Base-by-base conservation (phyloP, 805 yeast species). In the Saturnispora dispora region DNA sequence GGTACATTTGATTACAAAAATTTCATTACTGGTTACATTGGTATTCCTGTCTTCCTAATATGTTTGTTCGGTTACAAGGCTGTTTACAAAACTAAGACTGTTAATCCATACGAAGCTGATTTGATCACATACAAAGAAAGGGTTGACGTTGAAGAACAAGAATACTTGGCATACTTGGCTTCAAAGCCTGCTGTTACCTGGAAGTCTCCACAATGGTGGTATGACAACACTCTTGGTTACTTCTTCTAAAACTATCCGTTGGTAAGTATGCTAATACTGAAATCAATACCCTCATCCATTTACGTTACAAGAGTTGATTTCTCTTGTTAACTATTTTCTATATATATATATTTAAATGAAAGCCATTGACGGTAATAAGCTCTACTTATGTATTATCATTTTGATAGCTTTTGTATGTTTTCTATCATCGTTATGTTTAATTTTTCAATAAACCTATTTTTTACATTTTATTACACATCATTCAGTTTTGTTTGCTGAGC, bases 11-110 rank as follows among this genome's bases (percentile, higher is more conserved):
- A 77, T 56, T 81, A 81, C 68, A 78, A 79, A 65, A 72, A 72
- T 18, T 86, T 86, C 62, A 82, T 85, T 61, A 83, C 91, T 33
- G 89, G 90, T 44, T 85, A 85, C 68, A 82, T 85, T 60, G 85
- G 86, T 30, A 74, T 85, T 46, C 88, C 88, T 35, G 81, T 83
- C 10, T 85, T 74, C 58, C 39, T 81, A 35, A 68, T 78, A 46
- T 70, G 76, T 53, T 75, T 70, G 56, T 58, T 75, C 55, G 88
- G 86, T 5, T 82, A 79, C 72, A 83, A 83, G 69, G n/a, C 81
- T 37, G 57, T 69, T 55, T 67, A 66, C 63, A 80, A 74, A 63
- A 72, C 85, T 33, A 73, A 71, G 58, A 53, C 72, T 28, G 71
- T 77, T 49, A 65, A 60, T 40, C 75, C 86, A 6, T 69, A 67